Conservation (phyloP, 805 yeast species). For the Spathaspora passalidarum region DNA sequence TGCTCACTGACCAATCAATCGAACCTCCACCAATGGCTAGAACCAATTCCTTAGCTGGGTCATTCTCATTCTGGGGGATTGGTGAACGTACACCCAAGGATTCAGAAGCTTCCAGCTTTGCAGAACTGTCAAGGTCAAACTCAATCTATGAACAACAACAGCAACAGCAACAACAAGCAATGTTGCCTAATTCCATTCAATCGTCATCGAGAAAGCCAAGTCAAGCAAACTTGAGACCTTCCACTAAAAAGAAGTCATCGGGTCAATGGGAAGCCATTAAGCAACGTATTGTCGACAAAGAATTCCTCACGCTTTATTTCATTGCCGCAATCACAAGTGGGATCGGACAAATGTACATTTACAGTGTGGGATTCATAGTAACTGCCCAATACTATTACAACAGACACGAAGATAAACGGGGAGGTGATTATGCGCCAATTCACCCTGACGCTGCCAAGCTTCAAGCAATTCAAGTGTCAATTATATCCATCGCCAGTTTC, state of each 20-base stretch:
- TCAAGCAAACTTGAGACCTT: neutral
- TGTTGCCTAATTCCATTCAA: neutral
- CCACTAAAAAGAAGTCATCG: conserved; percentile 8
- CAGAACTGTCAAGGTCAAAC: neutral
- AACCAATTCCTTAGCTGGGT: conserved; percentile 24
- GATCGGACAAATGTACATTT: conserved; percentile 70
- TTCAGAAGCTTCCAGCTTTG: neutral
- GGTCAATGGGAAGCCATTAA: conserved; percentile 14
- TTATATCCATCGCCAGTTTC: conserved; percentile 63
- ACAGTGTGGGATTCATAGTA: conserved; percentile 71
- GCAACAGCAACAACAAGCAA: conserved; percentile 1
- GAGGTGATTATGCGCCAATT: conserved; percentile 2
- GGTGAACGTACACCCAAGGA: conserved; percentile 23
- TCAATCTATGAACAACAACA: neutral
- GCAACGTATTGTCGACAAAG: conserved; percentile 19
- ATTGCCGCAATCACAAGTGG: conserved; percentile 58
- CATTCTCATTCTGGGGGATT: conserved; percentile 40
- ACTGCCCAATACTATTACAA: conserved; percentile 30
- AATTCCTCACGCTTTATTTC: conserved; percentile 50
- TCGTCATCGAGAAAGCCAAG: neutral
- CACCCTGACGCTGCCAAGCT: conserved; percentile 33
- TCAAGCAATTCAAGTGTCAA: conserved; percentile 72
- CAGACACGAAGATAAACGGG: neutral
- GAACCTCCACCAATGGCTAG: conserved; percentile 1
- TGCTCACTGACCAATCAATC: neutral